Base-by-base conservation (phyloP, 805 yeast genomes). In the Saturnispora dispora region DNA sequence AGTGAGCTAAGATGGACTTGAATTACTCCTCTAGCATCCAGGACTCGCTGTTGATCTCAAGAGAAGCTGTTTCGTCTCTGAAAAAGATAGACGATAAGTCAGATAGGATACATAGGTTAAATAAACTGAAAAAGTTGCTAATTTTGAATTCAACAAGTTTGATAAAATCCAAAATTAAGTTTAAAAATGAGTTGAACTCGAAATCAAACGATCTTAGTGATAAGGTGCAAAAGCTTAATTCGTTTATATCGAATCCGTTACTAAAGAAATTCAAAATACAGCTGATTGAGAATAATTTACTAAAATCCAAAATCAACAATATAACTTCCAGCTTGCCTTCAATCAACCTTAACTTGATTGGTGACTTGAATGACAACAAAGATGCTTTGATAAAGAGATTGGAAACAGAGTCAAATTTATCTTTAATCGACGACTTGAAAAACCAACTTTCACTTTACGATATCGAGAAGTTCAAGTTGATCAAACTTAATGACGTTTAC, bases 391-490 rank as follows among this genome's bases (percentile, higher is more conserved):
- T 37, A 37, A 37, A 8, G 13, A 30, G 33, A 11, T 30, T 30
- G 33, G 10, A 30, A 30, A 13, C 20, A 42, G 18, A 25, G 45
- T 40, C 5, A 48, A 44, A 25, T 10, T 44, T 9, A 46, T 50
- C 33, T 27, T 36, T 57, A 8, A 64, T 58, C n/a, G 40, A 39
- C 8, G 47, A 55, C 17, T 57, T 65, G 27, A 53, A 58, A 33
- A 30, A 48, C 5, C 48, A 60, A 2, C 32, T 64, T 22, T 53
- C 56, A 39, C 54, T 57, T 32, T 62, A 59, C 9, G 61, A 62
- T 44, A 40, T 57, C 4, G 52, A 54, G n/a, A 62, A 63, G 48
- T 67, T 66, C 51, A 57, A 55, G 47, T 52, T 65, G n/a, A 57
- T 58, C 28, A 58, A 60, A 43, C 52, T 65, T 50, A 60, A 58